Evolutionary conservation across 495 filamentous ascomycete species (phyloP).

Genomic region (Hypoxylon perforatum): DNA sequence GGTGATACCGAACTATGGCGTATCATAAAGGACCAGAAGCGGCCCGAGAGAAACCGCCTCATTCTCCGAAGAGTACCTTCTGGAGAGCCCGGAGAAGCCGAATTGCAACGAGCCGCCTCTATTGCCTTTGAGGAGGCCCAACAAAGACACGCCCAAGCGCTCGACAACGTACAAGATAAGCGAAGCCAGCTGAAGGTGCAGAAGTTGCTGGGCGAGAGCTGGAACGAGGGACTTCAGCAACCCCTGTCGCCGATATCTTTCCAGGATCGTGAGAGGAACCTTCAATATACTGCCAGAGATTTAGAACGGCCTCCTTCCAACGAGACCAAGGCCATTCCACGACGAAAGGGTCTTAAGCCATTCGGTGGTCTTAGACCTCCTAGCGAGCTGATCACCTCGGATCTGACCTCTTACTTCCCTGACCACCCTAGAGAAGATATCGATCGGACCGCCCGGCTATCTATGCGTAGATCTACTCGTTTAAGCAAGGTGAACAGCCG

Average conservation of each 20-base stretch:
- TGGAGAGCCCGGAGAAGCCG: conserved; percentile 83
- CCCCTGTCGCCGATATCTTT: conserved; percentile 81
- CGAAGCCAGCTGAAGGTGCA: conserved; percentile 80
- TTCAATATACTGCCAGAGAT: conserved; percentile 68
- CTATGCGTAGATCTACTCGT: conserved; percentile 86
- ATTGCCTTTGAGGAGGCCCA: conserved; percentile 84
- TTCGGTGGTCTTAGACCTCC: conserved; percentile 94
- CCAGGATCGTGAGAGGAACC: conserved; percentile 71
- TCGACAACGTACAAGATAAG: conserved; percentile 71
- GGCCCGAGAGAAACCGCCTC: conserved; percentile 86
- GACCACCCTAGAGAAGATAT: conserved; percentile 93
- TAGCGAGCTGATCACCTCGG: conserved; percentile 95
- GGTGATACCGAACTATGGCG: conserved; percentile 87
- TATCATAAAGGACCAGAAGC: conserved; percentile 76
- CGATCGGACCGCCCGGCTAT: conserved; percentile 91
- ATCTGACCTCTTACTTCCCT: conserved; percentile 96
- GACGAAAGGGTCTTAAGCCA: conserved; percentile 69
- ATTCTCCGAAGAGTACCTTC: conserved; percentile 90
- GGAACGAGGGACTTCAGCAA: conserved; percentile 79
- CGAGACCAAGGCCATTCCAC: conserved; percentile 60
- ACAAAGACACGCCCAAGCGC: conserved; percentile 73
- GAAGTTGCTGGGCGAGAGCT: conserved; percentile 84
- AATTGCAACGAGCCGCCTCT: conserved; percentile 82
- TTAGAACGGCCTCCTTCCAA: conserved; percentile 67
- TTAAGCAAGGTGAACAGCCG: conserved; percentile 92